Base-by-base conservation (phyloP, 2,329 filamentous ascomycete genomes). In the Sporothrix brasiliensis region DNA sequence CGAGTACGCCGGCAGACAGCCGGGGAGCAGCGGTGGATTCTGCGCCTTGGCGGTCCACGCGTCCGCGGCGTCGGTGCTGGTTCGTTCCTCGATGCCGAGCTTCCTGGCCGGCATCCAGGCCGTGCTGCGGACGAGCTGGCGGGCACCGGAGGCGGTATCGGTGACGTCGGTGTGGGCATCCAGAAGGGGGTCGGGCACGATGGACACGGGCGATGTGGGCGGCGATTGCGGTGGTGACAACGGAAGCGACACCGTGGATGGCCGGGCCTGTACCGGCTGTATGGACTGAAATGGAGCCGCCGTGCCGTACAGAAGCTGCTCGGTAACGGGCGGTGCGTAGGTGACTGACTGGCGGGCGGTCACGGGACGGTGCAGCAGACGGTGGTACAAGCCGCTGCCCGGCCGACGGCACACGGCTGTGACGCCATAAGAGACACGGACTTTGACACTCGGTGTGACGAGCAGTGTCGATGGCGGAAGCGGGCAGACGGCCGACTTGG, bases 1-100 rank as follows among this genome's bases (percentile, higher is more conserved):
- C 39, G 70, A 68, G 68, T 71, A 71, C 16, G 70, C 61, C 27
- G 70, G 70, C 44, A 69, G 68, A 47, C 61, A 63, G 39, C 47
- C 68, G 0, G 67, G 60, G 7, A 49, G 61, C 6, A 70, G 27
- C 11, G 21, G 34, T 11, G n/a, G 44, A 14, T 53, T n/a, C 6
- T 34, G 53, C 6, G 53, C 19, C 34, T 49, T 60, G 14, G 19
- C 21, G 5, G 63, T 13, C 3, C 47, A 19, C 16, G 49, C 14
- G 34, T 34, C 49, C 11, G 30, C 7, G 2, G 34, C 27, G 34
- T 44, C 65, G 34, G 34, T 52, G 21, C 30, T 19, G 21, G 4
- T 16, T 14, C 41, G 11, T 4, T 27, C 65, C 7, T 53, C 65
- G 34, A 67, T 19, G 56, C 49, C 39, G 5, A 53, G 47, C 11